Percentiles rank a stretch among this genome's conserved stretches.
Conservation (phyloP, 176 grass and related monocot species). For the Carex cristatella region DNA sequence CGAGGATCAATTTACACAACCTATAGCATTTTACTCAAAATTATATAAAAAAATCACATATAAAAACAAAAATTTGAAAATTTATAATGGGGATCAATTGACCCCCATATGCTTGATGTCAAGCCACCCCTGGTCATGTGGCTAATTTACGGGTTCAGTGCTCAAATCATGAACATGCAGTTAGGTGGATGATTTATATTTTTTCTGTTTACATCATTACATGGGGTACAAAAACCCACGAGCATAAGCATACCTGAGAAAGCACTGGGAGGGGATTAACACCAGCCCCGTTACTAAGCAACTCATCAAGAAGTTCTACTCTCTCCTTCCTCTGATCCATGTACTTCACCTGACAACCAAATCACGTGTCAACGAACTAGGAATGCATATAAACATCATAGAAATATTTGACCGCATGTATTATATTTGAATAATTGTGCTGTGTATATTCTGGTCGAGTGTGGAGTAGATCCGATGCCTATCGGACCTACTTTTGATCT, state of each 20-base stretch:
- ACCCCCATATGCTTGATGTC: too few species aligned
- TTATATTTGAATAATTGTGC: background rate
- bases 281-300: slow-evolving; percentile 50
- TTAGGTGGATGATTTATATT: background rate
- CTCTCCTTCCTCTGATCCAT: slow-evolving; percentile 72
- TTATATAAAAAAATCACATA: too few species aligned
- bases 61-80: too few species aligned
- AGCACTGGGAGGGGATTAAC: slow-evolving; percentile 55
- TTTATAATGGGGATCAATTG: too few species aligned
- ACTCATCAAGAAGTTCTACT: slow-evolving; percentile 54
- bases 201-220: background rate
- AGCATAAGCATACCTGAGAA: slow-evolving; percentile 39
- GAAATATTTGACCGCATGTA: background rate
- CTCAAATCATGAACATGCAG: background rate
- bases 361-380: background rate
- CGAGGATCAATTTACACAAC: too few species aligned
- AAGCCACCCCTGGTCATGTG: background rate
- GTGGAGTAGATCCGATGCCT: too few species aligned
- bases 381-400: background rate
- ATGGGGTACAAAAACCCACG: background rate
- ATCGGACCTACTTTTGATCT: too few species aligned
- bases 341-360: slow-evolving; percentile 45
- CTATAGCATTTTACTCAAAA: too few species aligned
- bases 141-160: background rate
- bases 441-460: background rate